Conservation (phyloP, 768 basidiomycete species). For the Brasilioporus rufonigricans region DNA sequence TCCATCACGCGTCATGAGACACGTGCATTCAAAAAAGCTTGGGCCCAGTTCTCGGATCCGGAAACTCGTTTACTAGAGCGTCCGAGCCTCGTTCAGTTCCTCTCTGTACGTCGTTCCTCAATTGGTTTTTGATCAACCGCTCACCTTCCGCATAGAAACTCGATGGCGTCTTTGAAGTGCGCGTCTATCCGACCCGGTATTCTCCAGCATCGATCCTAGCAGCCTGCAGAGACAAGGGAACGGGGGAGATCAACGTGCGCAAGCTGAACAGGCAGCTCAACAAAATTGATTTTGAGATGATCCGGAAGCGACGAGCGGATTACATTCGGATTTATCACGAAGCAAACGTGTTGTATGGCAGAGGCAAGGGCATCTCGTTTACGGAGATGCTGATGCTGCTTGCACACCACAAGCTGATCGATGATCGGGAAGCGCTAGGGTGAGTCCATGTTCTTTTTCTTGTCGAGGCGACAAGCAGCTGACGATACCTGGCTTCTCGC, state of each 20-base stretch:
- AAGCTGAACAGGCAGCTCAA: constrained; percentile 59
- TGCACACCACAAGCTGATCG: constrained; percentile 88
- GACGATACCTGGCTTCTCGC: not conserved
- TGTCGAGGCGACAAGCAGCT: not conserved
- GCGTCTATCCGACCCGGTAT: constrained; percentile 74
- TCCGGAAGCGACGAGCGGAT: constrained; percentile 63
- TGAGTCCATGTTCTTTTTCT: constrained; percentile 30
- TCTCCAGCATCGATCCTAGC: constrained; percentile 58
- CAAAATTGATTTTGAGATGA: constrained; percentile 59
- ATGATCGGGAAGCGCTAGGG: constrained; percentile 86
- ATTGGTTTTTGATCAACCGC: not conserved
- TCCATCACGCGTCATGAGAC: constrained; percentile 88
- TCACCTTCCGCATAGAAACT: constrained; percentile 53
- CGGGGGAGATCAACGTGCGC: constrained; percentile 58
- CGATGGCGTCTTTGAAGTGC: constrained; percentile 83
- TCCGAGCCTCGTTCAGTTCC: constrained; percentile 70
- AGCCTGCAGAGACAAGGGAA: constrained; percentile 39
- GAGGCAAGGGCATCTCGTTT: constrained; percentile 83
- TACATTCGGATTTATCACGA: constrained; percentile 88
- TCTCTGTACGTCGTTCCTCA: constrained; percentile 56
- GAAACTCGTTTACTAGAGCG: constrained; percentile 78
- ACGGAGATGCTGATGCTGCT: constrained; percentile 83
- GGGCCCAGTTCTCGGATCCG: constrained; percentile 80
- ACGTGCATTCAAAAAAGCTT: constrained; percentile 91
- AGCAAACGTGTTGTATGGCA: constrained; percentile 69